phyloP scores from a whole-genome alignment of 192 early-diverging fungal species.

The Fimicolochytrium jonesii region DNA sequence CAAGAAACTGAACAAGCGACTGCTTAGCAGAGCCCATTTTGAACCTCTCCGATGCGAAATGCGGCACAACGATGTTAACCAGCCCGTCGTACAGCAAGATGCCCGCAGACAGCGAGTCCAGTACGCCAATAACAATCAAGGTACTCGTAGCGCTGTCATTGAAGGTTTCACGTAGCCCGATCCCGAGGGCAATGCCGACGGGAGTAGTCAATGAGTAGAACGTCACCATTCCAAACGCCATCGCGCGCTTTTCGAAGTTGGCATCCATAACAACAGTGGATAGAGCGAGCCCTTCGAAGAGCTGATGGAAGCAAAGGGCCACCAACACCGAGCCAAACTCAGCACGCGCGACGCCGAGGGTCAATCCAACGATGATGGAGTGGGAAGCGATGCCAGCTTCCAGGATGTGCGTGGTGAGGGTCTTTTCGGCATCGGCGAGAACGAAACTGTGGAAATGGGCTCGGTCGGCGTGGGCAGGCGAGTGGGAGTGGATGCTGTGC shows the following conservation, averaged over 20 bases:
- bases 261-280: constrained; percentile 21
- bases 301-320: constrained; percentile 49
- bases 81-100: constrained; percentile 70
- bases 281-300: constrained; percentile 41
- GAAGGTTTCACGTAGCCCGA: constrained; percentile 55
- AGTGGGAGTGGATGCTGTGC: neutral
- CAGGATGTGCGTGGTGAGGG: constrained; percentile 28
- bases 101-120: constrained; percentile 72
- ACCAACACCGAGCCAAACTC: constrained; percentile 36
- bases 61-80: constrained; percentile 28
- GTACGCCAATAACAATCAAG: constrained; percentile 52
- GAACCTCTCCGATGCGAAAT: too few species aligned
- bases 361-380: constrained; percentile 48
- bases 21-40: too few species aligned
- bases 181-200: constrained; percentile 73
- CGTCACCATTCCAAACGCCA: neutral
- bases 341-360: constrained; percentile 31
- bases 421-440: constrained; percentile 3
- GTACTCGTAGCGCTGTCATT: neutral
- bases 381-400: constrained; percentile 45
- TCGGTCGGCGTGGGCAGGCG: neutral
- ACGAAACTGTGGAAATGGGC: constrained; percentile 6
- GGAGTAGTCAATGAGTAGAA: constrained; percentile 74
- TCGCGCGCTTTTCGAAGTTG: neutral
- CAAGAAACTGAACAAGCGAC: constrained; percentile 48